Base-by-base conservation (phyloP, 768 basidiomycete genomes). In the Tricholoma matsutake region DNA sequence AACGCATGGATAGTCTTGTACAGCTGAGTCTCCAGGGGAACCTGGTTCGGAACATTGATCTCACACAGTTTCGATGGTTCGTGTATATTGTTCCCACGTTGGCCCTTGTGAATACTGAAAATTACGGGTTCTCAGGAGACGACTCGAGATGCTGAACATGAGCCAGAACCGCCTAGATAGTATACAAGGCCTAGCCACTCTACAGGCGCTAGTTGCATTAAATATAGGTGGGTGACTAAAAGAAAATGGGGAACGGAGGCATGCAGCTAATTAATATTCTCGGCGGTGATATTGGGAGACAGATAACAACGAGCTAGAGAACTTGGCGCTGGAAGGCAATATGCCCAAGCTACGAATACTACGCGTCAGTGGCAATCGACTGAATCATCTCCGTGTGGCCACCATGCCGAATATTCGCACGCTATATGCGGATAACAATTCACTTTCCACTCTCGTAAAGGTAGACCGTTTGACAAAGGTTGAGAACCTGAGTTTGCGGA, bases 341-440 rank as follows among this genome's bases (percentile, higher is more conserved):
- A 85, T 95, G 83, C 74, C 82, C 32, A 84, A 83, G 64, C 74
- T 99, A 65, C 87, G 92, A n/a, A 87, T 93, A 53, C 83, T 98
- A 56, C 88, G 93, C 32, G 77, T 89, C 56, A 94, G 91, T 78
- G 84, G 86, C 69, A 99, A 99, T 76, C 81, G 85, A 39, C 74
- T 99, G 65, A 74, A 80, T 55, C 71, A 76, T 60, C 79, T 99
- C 59, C 81, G 93, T 68, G 81, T 83, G 65, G 80, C 80, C 34
- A 74, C 79, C 35, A 84, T 91, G 70, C 78, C 84, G 2, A 87
- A 86, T 72, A 75, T 98, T 68, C 86, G 94, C 65, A 96, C 92
- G 70, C 83, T 99, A 13, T 98, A 97, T 73, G 86, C 91, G 73
- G 97, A 99, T 79, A 87, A 88, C 73, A 96, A 97, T 71, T 72